phyloP scores from a whole-genome alignment of 2,329 filamentous ascomycete genomes.

The Trichoderma cornu-damae region DNA sequence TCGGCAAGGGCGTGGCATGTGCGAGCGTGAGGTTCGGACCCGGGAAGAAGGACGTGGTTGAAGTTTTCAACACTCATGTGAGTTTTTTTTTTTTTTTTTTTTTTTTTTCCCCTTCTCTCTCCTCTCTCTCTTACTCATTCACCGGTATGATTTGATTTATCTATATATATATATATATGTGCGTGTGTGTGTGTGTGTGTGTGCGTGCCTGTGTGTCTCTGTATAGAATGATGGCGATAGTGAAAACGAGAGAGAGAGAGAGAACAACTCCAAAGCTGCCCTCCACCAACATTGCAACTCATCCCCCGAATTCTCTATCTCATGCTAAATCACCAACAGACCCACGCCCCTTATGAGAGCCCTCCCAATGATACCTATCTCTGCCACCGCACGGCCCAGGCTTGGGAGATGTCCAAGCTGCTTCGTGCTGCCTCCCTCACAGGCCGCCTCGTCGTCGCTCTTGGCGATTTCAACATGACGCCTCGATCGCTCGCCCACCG shows the following conservation, averaged over 20 bases:
- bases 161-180: background rate
- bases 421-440: slow-evolving; percentile 74
- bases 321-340: slow-evolving; percentile 33
- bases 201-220: background rate
- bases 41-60: slow-evolving; percentile 60
- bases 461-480: slow-evolving; percentile 98
- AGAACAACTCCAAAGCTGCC: background rate
- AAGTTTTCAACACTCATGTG: slow-evolving; percentile 91
- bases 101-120: background rate
- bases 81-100: slow-evolving; percentile 25
- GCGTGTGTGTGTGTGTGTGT: background rate
- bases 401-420: slow-evolving; percentile 90
- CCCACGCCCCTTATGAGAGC: slow-evolving; percentile 79
- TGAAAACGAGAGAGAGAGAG: background rate
- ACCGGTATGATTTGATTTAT: background rate
- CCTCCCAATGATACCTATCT: slow-evolving; percentile 79
- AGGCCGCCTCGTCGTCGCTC: slow-evolving; percentile 75
- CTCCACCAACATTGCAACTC: background rate
- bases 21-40: slow-evolving; percentile 71
- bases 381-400: slow-evolving; percentile 84
- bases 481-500: slow-evolving; percentile 78
- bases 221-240: too few species aligned
- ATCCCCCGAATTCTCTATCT: background rate
- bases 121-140: background rate
- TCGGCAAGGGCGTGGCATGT: slow-evolving; percentile 87